Conservation (phyloP, 1,284 basidiomycete species). For the Puccinia horiana region DNA sequence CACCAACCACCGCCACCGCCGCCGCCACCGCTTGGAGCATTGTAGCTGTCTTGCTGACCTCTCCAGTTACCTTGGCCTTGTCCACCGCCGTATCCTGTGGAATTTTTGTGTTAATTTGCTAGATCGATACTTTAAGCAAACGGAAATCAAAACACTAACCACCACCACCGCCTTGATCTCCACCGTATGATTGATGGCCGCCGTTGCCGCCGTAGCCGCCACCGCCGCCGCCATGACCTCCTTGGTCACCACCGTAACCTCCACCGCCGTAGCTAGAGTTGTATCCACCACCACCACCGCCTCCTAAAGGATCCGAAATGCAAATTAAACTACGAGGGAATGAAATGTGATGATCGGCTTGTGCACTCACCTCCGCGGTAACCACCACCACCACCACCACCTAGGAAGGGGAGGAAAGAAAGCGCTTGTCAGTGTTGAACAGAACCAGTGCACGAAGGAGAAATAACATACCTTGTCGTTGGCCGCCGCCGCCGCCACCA, state of each 20-base stretch:
- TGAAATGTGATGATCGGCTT: not conserved
- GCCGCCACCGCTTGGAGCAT: not conserved
- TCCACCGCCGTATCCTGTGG: conserved; percentile 10
- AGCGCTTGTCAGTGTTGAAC: not conserved
- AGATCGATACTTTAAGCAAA: no score
- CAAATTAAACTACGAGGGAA: not conserved
- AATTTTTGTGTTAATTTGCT: not conserved
- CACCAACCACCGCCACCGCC: conserved; percentile 35
- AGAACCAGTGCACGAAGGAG: not conserved
- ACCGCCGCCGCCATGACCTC: not conserved
- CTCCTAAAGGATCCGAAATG: not conserved
- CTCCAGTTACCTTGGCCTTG: conserved; percentile 8
- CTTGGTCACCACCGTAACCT: conserved; percentile 23
- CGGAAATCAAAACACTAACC: not conserved
- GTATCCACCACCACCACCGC: conserved; percentile 22
- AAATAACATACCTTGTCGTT: conserved; percentile 56
- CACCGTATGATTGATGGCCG: conserved; percentile 14
- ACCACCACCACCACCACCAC: conserved; percentile 28
- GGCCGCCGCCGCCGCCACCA: conserved; percentile 56
- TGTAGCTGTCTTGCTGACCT: conserved; percentile 13
- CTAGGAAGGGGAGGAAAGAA: not conserved
- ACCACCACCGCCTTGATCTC: conserved; percentile 30
- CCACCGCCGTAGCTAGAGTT: conserved; percentile 7
- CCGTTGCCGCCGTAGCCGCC: conserved; percentile 54
- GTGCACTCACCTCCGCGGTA: conserved; percentile 27